Evolutionary conservation across 805 yeast species (phyloP), one percentile per base, ranked within the genome.

Genomic region (Spathaspora gorwiae): DNA sequence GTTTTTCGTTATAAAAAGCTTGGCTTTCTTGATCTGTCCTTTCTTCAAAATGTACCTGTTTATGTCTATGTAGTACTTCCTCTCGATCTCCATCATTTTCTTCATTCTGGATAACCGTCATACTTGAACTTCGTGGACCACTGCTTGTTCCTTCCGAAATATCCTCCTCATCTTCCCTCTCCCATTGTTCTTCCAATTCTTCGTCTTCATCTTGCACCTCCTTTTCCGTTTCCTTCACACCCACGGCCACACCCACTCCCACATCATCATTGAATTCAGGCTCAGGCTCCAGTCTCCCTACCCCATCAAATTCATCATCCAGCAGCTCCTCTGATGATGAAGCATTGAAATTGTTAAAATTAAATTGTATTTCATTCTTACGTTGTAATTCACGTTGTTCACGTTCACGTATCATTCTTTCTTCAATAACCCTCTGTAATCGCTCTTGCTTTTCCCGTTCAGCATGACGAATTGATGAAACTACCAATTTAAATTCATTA

Each of bases 381-480:
- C 39, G 34, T 29, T 47, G 40, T 37, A 43, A 50, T 24, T 41
- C 39, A 29, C 39, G 39, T 11, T 27, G 27, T 35, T 50, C 49
- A 15, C 35, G 40, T 19, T 45, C 49, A 19, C 36, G 40, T 7
- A 29, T 12, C 6, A 40, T 12, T 27, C 38, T 42, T 15, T 47
- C 38, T 7, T 42, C 47, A 11, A 42, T 12, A 7, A 45, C 8
- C 26, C 39, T 35, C 14, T 30, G 13, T 12, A 40, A 15, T 37
- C 55, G 54, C 35, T 50, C 53, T 29, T 49, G 46, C 44, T 62
- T 66, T 48, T 58, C 54, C 47, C 59, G 65, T 43, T 64, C 65
- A 32, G 72, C 67, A 1, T 48, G 44, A 29, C 73, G 53, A 9
- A 70, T 62, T 11, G 70, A 56, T n/a, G 50, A 48, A 11, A 71